Conservation (phyloP, 73 alveolate species). For the Loxodes magnus region DNA sequence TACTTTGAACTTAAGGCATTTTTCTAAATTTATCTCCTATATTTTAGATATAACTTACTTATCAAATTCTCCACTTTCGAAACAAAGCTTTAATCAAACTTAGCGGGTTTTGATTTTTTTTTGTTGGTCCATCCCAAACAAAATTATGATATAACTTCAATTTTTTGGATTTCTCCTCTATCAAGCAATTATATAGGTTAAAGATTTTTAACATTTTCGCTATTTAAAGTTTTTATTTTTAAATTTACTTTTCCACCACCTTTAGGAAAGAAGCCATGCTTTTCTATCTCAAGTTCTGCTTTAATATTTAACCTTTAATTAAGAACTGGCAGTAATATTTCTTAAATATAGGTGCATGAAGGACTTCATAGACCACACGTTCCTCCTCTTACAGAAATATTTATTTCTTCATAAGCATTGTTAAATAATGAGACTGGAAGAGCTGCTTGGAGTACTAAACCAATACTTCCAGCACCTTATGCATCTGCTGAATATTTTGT, state of each 20-base stretch:
- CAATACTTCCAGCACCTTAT: not conserved
- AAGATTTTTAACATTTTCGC: too few species aligned
- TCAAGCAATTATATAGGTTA: not conserved
- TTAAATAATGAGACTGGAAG: not conserved
- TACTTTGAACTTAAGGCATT: not conserved
- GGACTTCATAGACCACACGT: not conserved
- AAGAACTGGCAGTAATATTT: not conserved
- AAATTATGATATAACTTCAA: not conserved
- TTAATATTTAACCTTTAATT: not conserved
- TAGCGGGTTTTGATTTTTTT: not conserved
- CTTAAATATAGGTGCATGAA: not conserved
- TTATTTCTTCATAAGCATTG: not conserved
- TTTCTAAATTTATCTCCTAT: not conserved
- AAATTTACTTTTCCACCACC: not conserved
- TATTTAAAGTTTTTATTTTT: too few species aligned
- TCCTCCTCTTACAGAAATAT: not conserved
- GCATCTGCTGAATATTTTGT: not conserved
- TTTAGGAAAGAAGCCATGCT: conserved; percentile 1
- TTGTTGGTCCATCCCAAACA: not conserved
- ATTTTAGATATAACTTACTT: not conserved
- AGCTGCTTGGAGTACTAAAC: conserved; percentile 1
- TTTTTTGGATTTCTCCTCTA: not conserved
- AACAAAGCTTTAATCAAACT: not conserved
- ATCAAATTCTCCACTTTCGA: not conserved
- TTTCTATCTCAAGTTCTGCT: not conserved